phyloP scores from a whole-genome alignment of 148 eudicot genomes.

The Camellia granthamiana region DNA sequence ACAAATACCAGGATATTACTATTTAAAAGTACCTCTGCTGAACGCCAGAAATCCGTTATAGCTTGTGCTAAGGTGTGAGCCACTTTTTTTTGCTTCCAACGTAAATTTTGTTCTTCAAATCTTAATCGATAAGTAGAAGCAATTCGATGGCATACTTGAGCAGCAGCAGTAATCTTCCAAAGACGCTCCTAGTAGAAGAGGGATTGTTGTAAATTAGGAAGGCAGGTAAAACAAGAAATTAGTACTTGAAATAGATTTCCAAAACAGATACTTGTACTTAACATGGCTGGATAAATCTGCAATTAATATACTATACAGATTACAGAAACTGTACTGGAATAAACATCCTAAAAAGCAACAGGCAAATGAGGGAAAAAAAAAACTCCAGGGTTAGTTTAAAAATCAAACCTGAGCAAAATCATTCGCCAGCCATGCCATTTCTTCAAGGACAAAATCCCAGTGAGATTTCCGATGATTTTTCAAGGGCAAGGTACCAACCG shows the following conservation, averaged over 20 bases:
- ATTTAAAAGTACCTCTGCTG: conserved; percentile 41
- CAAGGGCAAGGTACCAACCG: conserved; percentile 37
- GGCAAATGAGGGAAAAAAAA: neutral
- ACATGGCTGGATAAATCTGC: neutral
- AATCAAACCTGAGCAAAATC: conserved; percentile 89
- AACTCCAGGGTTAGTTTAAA: neutral
- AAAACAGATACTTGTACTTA: neutral
- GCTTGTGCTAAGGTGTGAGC: conserved; percentile 66
- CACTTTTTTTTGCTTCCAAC: conserved; percentile 49
- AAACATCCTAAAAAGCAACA: neutral
- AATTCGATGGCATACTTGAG: conserved; percentile 58
- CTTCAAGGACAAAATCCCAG: conserved; percentile 93
- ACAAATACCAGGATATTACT: conserved; percentile 22
- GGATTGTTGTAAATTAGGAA: conserved; percentile 5
- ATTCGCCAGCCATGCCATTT: conserved; percentile 97
- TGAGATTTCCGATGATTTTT: conserved; percentile 56
- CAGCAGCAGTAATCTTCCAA: conserved; percentile 87
- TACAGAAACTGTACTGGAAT: neutral
- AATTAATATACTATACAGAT: neutral
- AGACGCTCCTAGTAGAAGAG: conserved; percentile 62
- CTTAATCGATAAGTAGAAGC: conserved; percentile 56
- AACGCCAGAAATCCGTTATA: conserved; percentile 84
- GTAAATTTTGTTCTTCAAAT: conserved; percentile 47
- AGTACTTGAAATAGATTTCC: conserved; percentile 1
- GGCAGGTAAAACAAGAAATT: conserved; percentile 7